A percentile compares a stretch with the other conserved stretches of the same genome.
phyloP scores from a whole-genome alignment of 169 alveolate genomes.

The Neospora caninum region DNA sequence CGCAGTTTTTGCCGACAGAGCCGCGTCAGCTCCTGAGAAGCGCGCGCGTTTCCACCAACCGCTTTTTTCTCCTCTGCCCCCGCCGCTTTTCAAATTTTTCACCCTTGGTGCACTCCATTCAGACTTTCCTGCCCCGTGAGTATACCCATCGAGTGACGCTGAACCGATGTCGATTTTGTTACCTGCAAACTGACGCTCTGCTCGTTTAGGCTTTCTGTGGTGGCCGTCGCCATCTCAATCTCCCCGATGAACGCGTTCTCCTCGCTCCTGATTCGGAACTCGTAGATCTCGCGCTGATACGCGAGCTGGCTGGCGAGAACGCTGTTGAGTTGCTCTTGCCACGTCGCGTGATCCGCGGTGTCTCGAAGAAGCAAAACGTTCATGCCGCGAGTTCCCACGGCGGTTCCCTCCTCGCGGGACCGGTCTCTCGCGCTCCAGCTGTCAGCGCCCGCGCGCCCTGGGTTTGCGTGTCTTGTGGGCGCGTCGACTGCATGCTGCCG shows the following conservation, averaged over 20 bases:
- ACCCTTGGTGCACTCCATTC: too few species aligned
- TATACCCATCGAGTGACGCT: too few species aligned
- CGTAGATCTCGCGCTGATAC: conserved; percentile 3
- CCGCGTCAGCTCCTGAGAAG: too few species aligned
- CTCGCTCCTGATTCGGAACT: not conserved
- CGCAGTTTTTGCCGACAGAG: too few species aligned
- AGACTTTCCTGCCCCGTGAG: too few species aligned
- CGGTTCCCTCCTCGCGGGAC: not conserved
- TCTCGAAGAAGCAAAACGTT: not conserved
- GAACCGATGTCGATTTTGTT: too few species aligned
- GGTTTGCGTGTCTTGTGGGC: not conserved
- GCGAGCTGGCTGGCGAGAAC: conserved; percentile 36
- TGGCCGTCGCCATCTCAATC: conserved; percentile 31
- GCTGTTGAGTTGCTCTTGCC: conserved; percentile 24
- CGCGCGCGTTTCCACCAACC: too few species aligned
- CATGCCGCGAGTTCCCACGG: not conserved
- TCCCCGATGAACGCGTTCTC: conserved; percentile 33
- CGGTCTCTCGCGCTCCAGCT: not conserved
- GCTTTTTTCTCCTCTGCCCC: too few species aligned
- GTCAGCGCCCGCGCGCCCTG: not conserved
- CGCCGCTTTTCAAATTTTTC: too few species aligned
- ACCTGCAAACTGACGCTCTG: conserved; percentile 37
- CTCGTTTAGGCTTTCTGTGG: conserved; percentile 36
- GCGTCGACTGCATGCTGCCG: too few species aligned
- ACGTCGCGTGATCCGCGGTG: not conserved